Percentiles rank a stretch among this genome's conserved stretches.
These are phyloP conservation scores for Dendrobium officinale DNA, from an alignment of 106 monocot genomes.

Conservation along the genomic window DNA sequence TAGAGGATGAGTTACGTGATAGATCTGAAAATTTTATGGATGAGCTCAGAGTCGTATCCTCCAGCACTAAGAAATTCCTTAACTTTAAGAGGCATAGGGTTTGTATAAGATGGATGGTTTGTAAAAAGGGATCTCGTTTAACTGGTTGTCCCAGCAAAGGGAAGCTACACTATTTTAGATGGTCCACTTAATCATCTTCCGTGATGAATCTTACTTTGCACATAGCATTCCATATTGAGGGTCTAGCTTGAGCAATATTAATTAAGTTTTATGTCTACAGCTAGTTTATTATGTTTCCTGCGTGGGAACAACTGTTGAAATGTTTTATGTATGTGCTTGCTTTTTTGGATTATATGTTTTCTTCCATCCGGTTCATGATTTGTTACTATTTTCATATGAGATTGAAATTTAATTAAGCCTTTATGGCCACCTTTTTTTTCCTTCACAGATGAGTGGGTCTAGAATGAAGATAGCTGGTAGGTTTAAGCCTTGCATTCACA, in stretches of 20 bases:
- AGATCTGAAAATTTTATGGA: not conserved
- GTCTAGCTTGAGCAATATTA: not conserved
- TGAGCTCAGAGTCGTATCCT: not conserved
- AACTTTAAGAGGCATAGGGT: too few species aligned
- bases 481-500: conserved; percentile 91
- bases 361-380: not conserved
- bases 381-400: not conserved
- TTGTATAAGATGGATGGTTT: too few species aligned
- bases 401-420: not conserved
- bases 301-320: not conserved
- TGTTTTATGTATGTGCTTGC: not conserved
- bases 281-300: not conserved
- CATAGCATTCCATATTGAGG: not conserved
- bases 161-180: not conserved
- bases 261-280: not conserved
- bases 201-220: not conserved
- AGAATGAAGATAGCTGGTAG: conserved; percentile 83
- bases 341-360: not conserved
- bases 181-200: not conserved
- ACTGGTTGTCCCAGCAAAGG: not conserved
- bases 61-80: too few species aligned
- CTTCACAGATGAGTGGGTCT: conserved; percentile 87
- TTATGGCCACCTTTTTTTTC: not conserved
- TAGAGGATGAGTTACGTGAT: too few species aligned
- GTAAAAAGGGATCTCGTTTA: not conserved